phyloP scores from a whole-genome alignment of 2,329 filamentous ascomycete genomes.

The Diplocarpon mali region DNA sequence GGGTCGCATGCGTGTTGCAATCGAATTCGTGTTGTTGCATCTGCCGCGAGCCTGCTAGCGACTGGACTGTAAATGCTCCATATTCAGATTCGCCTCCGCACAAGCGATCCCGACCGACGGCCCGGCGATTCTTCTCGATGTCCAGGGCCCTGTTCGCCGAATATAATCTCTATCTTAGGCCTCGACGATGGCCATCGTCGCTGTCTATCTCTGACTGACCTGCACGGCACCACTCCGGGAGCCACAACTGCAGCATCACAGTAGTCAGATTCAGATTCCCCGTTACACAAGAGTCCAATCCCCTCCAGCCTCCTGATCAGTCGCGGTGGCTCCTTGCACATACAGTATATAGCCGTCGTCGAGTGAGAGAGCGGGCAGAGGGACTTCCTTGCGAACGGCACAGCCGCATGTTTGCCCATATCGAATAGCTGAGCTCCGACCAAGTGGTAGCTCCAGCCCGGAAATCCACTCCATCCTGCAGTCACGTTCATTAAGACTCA shows the following conservation, averaged over 20 bases:
- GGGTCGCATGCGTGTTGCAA: neutral
- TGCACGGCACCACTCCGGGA: too few relatives aligned
- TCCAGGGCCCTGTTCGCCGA: neutral
- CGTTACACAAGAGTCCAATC: too few relatives aligned
- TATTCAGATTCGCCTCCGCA: too few relatives aligned
- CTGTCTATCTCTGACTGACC: neutral
- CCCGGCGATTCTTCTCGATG: neutral
- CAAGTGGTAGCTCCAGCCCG: neutral
- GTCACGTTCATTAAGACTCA: conserved; percentile 9
- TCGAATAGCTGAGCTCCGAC: neutral
- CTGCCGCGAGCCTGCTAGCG: neutral
- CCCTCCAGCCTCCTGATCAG: too few relatives aligned
- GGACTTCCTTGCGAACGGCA: too few relatives aligned
- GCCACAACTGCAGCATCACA: too few relatives aligned
- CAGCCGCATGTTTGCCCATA: too few relatives aligned
- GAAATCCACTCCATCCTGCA: neutral
- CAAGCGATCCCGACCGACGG: neutral
- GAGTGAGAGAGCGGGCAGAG: too few relatives aligned
- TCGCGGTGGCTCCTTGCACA: too few relatives aligned
- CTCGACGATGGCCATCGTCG: neutral
- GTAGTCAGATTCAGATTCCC: too few relatives aligned
- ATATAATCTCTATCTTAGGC: neutral
- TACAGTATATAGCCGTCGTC: too few relatives aligned
- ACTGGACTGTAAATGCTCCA: neutral
- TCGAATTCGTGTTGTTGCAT: neutral